Evolutionary conservation across 2,329 filamentous ascomycete genomes (phyloP).

Genomic region (Phaeosphaeria sp.): DNA sequence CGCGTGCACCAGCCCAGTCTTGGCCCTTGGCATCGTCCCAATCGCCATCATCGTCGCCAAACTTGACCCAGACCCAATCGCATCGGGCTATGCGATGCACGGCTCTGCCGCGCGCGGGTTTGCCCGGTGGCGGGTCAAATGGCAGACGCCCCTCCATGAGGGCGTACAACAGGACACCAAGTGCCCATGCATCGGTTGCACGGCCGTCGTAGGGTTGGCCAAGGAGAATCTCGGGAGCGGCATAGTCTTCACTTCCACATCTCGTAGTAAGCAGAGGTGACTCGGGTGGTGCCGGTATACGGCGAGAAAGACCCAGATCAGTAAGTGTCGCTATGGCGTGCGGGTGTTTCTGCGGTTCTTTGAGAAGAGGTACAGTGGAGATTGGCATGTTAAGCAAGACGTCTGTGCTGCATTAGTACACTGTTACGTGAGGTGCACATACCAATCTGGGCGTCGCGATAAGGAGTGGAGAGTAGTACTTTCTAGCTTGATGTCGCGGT

Average conservation of each 20-base stretch:
- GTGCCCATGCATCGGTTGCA: constrained; percentile 90
- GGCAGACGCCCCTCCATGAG: constrained; percentile 91
- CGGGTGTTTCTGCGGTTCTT: constrained; percentile 77
- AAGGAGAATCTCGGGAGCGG: constrained; percentile 94
- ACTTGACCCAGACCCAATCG: constrained; percentile 94
- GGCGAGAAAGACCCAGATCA: constrained; percentile 87
- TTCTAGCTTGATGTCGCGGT: constrained; percentile 97
- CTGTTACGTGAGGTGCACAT: constrained; percentile 26
- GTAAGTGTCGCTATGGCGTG: constrained; percentile 87
- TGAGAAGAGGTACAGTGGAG: constrained; percentile 66
- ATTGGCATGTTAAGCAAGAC: constrained; percentile 86
- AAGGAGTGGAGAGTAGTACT: constrained; percentile 65
- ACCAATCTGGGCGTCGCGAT: constrained; percentile 16
- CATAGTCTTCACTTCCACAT: constrained; percentile 96
- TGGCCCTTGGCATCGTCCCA: constrained; percentile 74
- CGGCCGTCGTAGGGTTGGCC: constrained; percentile 94
- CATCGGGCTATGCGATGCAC: constrained; percentile 94
- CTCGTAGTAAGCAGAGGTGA: constrained; percentile 90
- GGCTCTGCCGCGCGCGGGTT: constrained; percentile 76
- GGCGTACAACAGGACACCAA: constrained; percentile 91
- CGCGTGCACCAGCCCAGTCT: constrained; percentile 76
- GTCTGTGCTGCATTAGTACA: constrained; percentile 62
- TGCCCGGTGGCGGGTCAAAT: constrained; percentile 87
- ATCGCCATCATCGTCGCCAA: constrained; percentile 82
- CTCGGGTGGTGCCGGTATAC: constrained; percentile 74